Base-by-base conservation (phyloP, 345 rosid species). In the Anacardium occidentale region DNA sequence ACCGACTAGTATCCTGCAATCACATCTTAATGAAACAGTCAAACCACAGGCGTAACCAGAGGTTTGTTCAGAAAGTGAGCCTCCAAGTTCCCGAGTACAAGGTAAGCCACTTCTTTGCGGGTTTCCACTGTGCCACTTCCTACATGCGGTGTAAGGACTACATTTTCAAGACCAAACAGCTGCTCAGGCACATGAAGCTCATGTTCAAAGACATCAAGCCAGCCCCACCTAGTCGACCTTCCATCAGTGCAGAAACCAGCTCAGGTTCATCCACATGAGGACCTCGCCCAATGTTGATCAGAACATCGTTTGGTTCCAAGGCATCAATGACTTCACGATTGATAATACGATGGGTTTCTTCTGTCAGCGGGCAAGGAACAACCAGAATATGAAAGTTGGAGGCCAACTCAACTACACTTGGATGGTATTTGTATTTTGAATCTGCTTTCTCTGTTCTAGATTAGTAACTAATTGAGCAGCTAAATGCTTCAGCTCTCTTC, bases 401-500 rank as follows among this genome's bases (percentile, higher is more conserved):
- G 14, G 97, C 97, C 78, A 89, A 78, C 73, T 87, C 88, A 37
- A 83, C 63, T 32, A 85, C 83, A 12, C 77, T 81, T 3, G 91
- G 80, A 64, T 80, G 74, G 64, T 89, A 89, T 60, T 83, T 85
- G 86, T 90, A 90, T 53, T 64, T 78, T 6, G 64, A 65, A 12
- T 71, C 76, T 66, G 83, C 45, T 75, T 89, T 89, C 75, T 75
- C 61, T 29, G 88, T 74, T 76, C 92, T 87, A 2, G 89, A 69
- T 81, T 76, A 77, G 83, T 91, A 91, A 70, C 79, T 80, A n/a
- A 86, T 83, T 42, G 94, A 83, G 75, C 94, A 91, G 71, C 77
- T 79, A 77, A 91, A 89, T 45, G 90, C 97, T 76, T 87, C 87
- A 45, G 91, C 94, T 80, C 97, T 86, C 82, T 81, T 81, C 0